Evolutionary conservation across 495 filamentous ascomycete species (phyloP).

Genomic region (Aspergillus heteromorphus): DNA sequence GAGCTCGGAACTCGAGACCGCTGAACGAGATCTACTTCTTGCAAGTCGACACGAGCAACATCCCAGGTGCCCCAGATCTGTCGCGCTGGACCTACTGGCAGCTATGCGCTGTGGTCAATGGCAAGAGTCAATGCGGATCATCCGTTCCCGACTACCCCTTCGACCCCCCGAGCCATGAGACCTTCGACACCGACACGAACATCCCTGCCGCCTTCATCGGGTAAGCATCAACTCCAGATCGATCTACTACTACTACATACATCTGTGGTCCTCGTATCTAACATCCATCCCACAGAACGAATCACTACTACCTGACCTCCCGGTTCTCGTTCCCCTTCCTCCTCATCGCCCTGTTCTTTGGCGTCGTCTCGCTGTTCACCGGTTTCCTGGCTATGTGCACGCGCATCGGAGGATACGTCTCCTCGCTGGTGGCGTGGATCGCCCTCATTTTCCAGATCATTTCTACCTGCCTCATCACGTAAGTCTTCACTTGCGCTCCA

Average conservation of each 20-base stretch:
- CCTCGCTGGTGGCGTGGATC: slow-evolving; percentile 48
- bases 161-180: slow-evolving; percentile 51
- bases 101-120: slow-evolving; percentile 54
- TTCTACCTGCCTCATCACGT: slow-evolving; percentile 66
- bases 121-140: slow-evolving; percentile 52
- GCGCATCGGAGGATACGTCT: slow-evolving; percentile 54
- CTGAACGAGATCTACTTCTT: slow-evolving; percentile 78
- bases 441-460: slow-evolving; percentile 60
- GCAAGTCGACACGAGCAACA: slow-evolving; percentile 63
- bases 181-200: slow-evolving; percentile 54
- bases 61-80: slow-evolving; percentile 56
- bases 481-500: slow-evolving; percentile 28
- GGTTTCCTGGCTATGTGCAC: slow-evolving; percentile 59
- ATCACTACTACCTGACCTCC: slow-evolving; percentile 58
- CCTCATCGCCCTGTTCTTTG: slow-evolving; percentile 64
- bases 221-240: slow-evolving; percentile 29
- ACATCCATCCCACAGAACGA: slow-evolving; percentile 34
- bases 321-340: slow-evolving; percentile 71
- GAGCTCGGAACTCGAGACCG: slow-evolving; percentile 53
- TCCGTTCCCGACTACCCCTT: slow-evolving; percentile 57
- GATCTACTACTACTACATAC: too few species aligned
- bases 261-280: neutral
- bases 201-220: slow-evolving; percentile 53
- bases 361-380: slow-evolving; percentile 51
- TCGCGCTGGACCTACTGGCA: slow-evolving; percentile 89